These are phyloP conservation scores for Leccinum griseonigrum DNA, from an alignment of 1,284 basidiomycete species.

Conservation along the genomic window DNA sequence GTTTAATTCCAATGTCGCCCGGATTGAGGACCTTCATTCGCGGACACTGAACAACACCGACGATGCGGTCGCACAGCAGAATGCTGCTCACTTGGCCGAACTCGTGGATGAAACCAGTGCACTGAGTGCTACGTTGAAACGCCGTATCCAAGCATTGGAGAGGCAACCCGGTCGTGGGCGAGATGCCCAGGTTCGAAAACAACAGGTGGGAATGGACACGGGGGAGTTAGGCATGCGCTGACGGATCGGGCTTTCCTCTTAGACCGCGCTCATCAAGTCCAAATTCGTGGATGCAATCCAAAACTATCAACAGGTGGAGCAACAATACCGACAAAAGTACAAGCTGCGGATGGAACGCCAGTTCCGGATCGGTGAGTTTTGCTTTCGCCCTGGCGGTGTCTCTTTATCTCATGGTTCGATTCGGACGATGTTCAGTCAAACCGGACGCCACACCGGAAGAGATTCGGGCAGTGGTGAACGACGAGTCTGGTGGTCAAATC, in stretches of 20 bases:
- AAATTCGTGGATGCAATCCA: slow-evolving; percentile 88
- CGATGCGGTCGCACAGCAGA: slow-evolving; percentile 61
- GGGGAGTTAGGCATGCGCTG: background rate
- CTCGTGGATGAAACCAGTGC: slow-evolving; percentile 78
- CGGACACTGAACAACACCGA: slow-evolving; percentile 79
- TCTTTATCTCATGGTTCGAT: background rate
- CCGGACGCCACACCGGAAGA: slow-evolving; percentile 94
- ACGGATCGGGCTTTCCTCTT: background rate
- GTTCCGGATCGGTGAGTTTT: slow-evolving; percentile 80
- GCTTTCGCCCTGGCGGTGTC: background rate
- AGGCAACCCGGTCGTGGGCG: slow-evolving; percentile 68
- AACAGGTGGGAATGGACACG: slow-evolving; percentile 56
- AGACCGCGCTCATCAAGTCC: slow-evolving; percentile 76
- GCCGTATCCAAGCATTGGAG: slow-evolving; percentile 77
- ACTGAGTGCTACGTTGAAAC: slow-evolving; percentile 72
- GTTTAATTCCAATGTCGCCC: slow-evolving; percentile 69
- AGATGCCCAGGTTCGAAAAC: slow-evolving; percentile 79
- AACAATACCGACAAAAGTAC: slow-evolving; percentile 90
- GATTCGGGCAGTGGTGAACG: slow-evolving; percentile 82
- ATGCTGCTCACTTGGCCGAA: slow-evolving; percentile 64
- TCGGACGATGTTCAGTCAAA: slow-evolving; percentile 61
- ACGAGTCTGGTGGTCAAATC: slow-evolving; percentile 84
- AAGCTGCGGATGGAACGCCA: slow-evolving; percentile 95
- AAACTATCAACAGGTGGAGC: slow-evolving; percentile 88
- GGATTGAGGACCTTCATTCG: slow-evolving; percentile 71